Base-by-base conservation (phyloP, 805 yeast genomes). In the Barnettozyma vustinii region DNA sequence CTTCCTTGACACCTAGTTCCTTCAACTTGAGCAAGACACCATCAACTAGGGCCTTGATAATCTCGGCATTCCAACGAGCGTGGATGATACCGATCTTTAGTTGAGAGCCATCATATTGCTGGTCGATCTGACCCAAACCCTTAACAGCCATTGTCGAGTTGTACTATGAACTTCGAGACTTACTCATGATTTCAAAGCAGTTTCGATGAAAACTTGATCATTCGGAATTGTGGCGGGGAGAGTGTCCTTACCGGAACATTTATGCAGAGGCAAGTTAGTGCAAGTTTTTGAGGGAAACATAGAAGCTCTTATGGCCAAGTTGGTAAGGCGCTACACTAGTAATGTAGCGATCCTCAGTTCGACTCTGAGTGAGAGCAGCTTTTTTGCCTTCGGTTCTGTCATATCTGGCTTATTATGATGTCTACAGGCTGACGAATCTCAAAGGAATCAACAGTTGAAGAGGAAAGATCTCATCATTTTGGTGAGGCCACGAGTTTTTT, bases 31-130 rank as follows among this genome's bases (percentile, higher is more conserved):
- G 65, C 35, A 81, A 66, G 21, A 94, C 90, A 47, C 98, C 98
- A 30, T 76, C 70, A 7, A 91, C 91, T 42, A 94, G 73, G 13
- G 88, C 84, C 42, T 81, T 83, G 59, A 94, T 89, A 54, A 94
- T 81, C 43, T 72, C 70, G 37, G 72, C 67, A 68, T 94, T 94
- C 99, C 99, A 94, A 68, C 99, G 86, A 15, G 99, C 97, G 66
- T 91, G 97, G 49, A 94, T 77, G 62, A 94, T 89, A 33, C 92
- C 97, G 47, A 94, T 74, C 58, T 84, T 78, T 55, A 91, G 72
- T 2, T 70, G 62, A 26, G 84, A 75, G 56, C 85, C 96, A 63
- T 85, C 83, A 66, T 85, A 85, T 46, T 64, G 57, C 64, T 81
- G 77, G 66, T 88, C 94, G 18, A 81, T 60, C 59, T 79, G 69